phyloP scores from a whole-genome alignment of 805 yeast genomes.

The Suhomyces vadensis region DNA sequence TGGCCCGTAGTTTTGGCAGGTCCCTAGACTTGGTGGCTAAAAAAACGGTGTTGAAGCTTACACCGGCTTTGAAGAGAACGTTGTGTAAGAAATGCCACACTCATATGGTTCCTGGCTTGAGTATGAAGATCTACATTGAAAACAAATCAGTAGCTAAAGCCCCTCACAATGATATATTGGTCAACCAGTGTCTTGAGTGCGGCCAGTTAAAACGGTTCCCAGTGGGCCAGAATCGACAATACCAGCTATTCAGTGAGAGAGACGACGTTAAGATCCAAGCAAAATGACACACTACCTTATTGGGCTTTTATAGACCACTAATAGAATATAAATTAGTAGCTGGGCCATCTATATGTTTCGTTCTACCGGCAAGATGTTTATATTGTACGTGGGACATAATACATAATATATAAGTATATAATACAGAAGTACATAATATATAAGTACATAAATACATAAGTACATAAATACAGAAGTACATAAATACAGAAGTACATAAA shows the following conservation, averaged over 20 bases:
- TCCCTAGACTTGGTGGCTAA: slow-evolving; percentile 63
- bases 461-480: too few species aligned
- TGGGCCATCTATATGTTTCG: too few species aligned
- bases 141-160: slow-evolving; percentile 39
- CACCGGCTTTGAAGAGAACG: slow-evolving; percentile 65
- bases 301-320: too few species aligned
- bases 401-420: too few species aligned
- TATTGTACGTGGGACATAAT: too few species aligned
- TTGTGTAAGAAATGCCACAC: slow-evolving; percentile 68
- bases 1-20: slow-evolving; percentile 58
- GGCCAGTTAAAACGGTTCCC: slow-evolving; percentile 57
- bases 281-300: background rate
- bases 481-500: too few species aligned
- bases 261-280: slow-evolving; percentile 20
- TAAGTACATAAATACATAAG: too few species aligned
- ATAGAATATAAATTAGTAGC: too few species aligned
- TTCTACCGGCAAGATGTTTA: too few species aligned
- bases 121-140: slow-evolving; percentile 38
- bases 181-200: slow-evolving; percentile 53
- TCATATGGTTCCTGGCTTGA: slow-evolving; percentile 50
- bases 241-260: slow-evolving; percentile 48
- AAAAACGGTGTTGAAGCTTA: slow-evolving; percentile 62
- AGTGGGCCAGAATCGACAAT: slow-evolving; percentile 55
- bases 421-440: too few species aligned
- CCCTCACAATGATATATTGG: slow-evolving; percentile 47